Percentiles rank a stretch among this genome's conserved stretches.
These are phyloP conservation scores for Anthracocystis panici-leucophaei DNA, from an alignment of 1,284 basidiomycete genomes.

Conservation along the genomic window DNA sequence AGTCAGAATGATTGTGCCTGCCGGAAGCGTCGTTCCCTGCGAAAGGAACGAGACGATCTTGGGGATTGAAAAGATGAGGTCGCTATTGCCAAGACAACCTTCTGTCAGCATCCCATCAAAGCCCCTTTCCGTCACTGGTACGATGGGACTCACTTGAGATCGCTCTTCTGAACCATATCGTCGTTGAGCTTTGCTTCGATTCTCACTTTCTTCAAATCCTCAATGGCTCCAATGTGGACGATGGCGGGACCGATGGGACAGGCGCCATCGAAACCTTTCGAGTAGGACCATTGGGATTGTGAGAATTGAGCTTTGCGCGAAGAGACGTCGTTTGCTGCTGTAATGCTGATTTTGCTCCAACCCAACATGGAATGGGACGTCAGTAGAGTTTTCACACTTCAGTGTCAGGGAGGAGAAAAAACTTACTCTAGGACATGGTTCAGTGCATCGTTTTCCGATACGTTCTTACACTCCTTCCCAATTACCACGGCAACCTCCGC, in stretches of 20 bases:
- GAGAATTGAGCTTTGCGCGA: constrained; percentile 67
- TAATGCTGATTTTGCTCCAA: constrained; percentile 49
- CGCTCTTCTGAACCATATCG: constrained; percentile 68
- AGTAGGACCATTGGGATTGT: constrained; percentile 69
- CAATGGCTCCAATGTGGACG: constrained; percentile 60
- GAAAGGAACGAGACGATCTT: constrained; percentile 70
- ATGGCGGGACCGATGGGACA: constrained; percentile 71
- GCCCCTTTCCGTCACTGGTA: constrained; percentile 6
- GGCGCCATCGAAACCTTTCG: constrained; percentile 71
- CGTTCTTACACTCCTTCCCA: constrained; percentile 81
- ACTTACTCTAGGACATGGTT: constrained; percentile 77
- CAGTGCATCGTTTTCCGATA: constrained; percentile 79
- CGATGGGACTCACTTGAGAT: constrained; percentile 71
- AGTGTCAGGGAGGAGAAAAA: too few species aligned
- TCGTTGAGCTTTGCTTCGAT: constrained; percentile 69
- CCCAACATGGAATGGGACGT: background rate
- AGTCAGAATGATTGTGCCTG: constrained; percentile 60
- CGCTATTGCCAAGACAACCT: constrained; percentile 19
- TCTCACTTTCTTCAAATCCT: constrained; percentile 54
- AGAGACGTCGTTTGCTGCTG: constrained; percentile 71
- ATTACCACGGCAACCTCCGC: constrained; percentile 88
- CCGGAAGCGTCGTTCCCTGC: constrained; percentile 52
- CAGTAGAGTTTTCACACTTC: background rate
- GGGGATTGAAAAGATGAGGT: constrained; percentile 71
- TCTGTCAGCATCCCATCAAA: background rate